These are phyloP conservation scores for Phlyctochytrium planicorne DNA, from an alignment of 192 early-diverging fungal genomes.

Conservation along the genomic window DNA sequence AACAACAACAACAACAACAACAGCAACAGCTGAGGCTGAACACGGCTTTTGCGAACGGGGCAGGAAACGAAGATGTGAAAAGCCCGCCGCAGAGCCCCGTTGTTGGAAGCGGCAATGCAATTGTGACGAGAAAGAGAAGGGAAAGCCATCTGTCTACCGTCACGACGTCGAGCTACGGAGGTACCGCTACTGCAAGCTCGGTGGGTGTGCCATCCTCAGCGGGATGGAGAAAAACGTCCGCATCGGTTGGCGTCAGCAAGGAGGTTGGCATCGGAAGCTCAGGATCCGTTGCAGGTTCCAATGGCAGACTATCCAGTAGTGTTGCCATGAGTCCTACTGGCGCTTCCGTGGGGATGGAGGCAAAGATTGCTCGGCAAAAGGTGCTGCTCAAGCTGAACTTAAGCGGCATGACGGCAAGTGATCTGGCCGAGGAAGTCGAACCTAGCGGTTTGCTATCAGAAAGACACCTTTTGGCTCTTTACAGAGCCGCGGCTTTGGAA, in stretches of 20 bases:
- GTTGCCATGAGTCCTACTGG: not conserved
- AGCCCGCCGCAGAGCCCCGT: not conserved
- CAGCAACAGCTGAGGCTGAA: too few relatives aligned
- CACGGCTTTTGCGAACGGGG: too few relatives aligned
- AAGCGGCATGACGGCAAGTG: slow-evolving; percentile 8
- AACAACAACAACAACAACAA: too few relatives aligned
- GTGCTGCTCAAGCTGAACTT: slow-evolving; percentile 10
- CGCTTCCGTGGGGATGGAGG: not conserved
- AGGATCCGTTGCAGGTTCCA: not conserved
- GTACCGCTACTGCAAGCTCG: not conserved
- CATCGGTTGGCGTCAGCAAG: not conserved
- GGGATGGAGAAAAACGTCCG: not conserved
- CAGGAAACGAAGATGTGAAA: too few relatives aligned
- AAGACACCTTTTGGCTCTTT: slow-evolving; percentile 17
- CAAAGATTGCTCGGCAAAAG: not conserved
- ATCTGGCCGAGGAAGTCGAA: slow-evolving; percentile 26
- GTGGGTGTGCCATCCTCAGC: not conserved
- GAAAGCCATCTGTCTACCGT: slow-evolving; percentile 4
- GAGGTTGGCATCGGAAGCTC: not conserved
- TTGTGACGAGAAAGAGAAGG: not conserved
- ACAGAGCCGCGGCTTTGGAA: slow-evolving; percentile 21
- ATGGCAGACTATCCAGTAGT: not conserved
- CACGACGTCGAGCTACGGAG: not conserved
- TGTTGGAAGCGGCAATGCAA: not conserved
- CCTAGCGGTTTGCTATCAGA: slow-evolving; percentile 8